phyloP scores from a whole-genome alignment of 768 basidiomycete genomes.

The Termitomyces sp. region DNA sequence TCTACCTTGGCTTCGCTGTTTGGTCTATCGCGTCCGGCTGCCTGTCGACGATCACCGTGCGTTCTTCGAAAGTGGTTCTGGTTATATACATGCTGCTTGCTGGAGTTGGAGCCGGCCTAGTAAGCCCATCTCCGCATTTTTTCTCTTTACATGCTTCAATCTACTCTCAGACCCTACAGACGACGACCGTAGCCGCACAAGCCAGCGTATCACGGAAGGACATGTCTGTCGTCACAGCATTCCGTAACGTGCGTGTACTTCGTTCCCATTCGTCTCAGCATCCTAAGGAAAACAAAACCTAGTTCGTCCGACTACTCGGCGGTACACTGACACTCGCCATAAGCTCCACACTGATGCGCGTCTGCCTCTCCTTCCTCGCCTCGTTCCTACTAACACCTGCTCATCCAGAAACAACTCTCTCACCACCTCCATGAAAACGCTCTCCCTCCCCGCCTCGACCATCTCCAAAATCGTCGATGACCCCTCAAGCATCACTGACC shows the following conservation, averaged over 20 bases:
- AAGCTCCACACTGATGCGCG: slow-evolving; percentile 52
- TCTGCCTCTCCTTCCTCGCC: not conserved
- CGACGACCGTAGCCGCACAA: slow-evolving; percentile 68
- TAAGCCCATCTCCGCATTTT: slow-evolving; percentile 21
- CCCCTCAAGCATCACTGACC: slow-evolving; percentile 31
- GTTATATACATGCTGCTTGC: slow-evolving; percentile 58
- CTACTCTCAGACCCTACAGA: slow-evolving; percentile 42
- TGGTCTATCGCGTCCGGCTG: slow-evolving; percentile 71
- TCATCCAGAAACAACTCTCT: slow-evolving; percentile 43
- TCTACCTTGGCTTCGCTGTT: slow-evolving; percentile 58
- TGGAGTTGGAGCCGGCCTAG: slow-evolving; percentile 57
- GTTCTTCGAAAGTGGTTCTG: slow-evolving; percentile 42
- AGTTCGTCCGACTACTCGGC: slow-evolving; percentile 68
- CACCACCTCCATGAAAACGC: slow-evolving; percentile 29
- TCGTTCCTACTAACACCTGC: not conserved
- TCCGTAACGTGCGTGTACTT: slow-evolving; percentile 46
- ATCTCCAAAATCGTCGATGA: slow-evolving; percentile 44
- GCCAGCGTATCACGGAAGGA: slow-evolving; percentile 65
- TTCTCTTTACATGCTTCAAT: too few relatives aligned
- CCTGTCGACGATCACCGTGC: slow-evolving; percentile 54
- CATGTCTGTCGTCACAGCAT: slow-evolving; percentile 73
- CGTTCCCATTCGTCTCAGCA: not conserved
- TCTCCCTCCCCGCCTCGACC: slow-evolving; percentile 29
- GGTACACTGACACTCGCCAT: slow-evolving; percentile 65
- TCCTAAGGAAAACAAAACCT: not conserved